Base-by-base conservation (phyloP, 2,329 filamentous ascomycete species). In the Cordyceps tenuipes region DNA sequence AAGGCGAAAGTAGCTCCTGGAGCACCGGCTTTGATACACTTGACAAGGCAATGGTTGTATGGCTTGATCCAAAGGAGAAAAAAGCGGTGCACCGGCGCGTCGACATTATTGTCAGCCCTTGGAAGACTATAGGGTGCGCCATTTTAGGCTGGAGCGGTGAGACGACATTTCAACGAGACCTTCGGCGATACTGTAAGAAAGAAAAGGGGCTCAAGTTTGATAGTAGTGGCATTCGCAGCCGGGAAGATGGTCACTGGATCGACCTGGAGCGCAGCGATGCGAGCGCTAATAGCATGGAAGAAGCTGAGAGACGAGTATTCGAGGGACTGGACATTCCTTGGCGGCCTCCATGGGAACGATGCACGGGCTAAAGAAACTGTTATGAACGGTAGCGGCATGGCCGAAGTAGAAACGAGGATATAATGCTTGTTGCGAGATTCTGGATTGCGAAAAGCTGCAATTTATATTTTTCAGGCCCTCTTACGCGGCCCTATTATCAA, bases 31-130 rank as follows among this genome's bases (percentile, higher is more conserved):
- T 96, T 65, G 92, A 97, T 69, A 90, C 86, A 0, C 79, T 97
- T 1, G 92, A 97, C 71, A 97, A 97, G 71, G 91, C 91, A 0
- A 76, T 97, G 57, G 88, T 97, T 0, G 91, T 97, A 0, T 97
- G 93, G 93, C 90, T 96, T 69, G 64, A 71, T 39, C 62, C 66
- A 1, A 53, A 52, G 15, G 39, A 62, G 2, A n/a, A 39, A 5
- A 61, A 57, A 31, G 54, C 61, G n/a, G 80, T 82, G 0, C 93
- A 96, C 69, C 84, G 91, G 21, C 81, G 93, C 50, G 92, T 97
- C 1, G 93, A 97, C 69, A 96, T 97, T 61, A 93, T 97, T 65
- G 79, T 97, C 63, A 86, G 85, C 23, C 91, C 92, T 0, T 97
- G 93, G 90, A 87, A 86, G 60, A 96, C 91, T 0, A 85, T 89